Base-by-base conservation (phyloP, 202 grass and related monocot species). In the Eragrostis tef region DNA sequence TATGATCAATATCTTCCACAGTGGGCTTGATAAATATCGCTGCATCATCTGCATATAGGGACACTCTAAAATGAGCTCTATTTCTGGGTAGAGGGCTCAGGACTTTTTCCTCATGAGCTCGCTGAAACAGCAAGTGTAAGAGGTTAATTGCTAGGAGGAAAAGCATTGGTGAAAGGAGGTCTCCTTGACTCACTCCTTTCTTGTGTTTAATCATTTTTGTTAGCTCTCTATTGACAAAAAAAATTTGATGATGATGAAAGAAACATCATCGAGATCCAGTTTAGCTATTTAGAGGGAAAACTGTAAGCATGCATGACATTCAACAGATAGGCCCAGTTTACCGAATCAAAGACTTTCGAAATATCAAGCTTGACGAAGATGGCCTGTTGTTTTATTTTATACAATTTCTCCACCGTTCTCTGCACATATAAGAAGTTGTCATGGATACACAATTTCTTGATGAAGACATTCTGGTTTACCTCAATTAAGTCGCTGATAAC, bases 371-470 rank as follows among this genome's bases (percentile, higher is more conserved):
- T 53, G 7, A 53, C 4, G 51, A 53, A 53, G 14, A 53, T 15
- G 7, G 16, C 5, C 0, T 15, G 51, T 0, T 6, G 2, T 6
- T 53, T 53, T 16, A 1, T 53, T 5, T 53, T 19, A 6, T 53
- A 16, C 0, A 53, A 16, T 3, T 6, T 2, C 16, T n/a, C n/a
- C 0, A 53, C n/a, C 1, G 13, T 1, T 6, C 1, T 0, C 2
- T 53, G 51, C 0, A 53, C 51, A 19, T n/a, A 19, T 4, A 53
- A 19, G 3, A 19, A 53, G 15, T 19, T 53, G 3, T 53, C 51
- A n/a, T 53, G 51, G 51, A 53, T 53, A 16, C 51, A 53, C 15
- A 15, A 4, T 15, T 19, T 53, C 16, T 53, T 53, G 4, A 53
- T 19, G 15, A 53, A 53, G 16, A 16, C 51, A n/a, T 19, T n/a